Evolutionary conservation across 306 rosid genomes (phyloP), one percentile per base, ranked within the genome.

Genomic region (Cercis canadensis): DNA sequence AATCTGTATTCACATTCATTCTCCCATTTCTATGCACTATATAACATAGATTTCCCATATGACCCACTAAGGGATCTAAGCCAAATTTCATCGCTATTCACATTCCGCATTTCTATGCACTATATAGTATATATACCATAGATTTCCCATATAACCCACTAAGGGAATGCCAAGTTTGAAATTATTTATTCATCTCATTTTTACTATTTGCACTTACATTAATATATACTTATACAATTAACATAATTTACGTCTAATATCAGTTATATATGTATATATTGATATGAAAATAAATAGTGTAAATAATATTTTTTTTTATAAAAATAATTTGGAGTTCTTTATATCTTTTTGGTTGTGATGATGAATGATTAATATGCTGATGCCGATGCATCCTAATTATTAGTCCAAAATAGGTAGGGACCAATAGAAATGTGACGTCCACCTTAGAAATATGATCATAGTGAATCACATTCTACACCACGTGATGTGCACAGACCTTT

Each of bases 401-500:
- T 0, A 11, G 50, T 24, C 68, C 40, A 57, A 5, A 57, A n/a
- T 69, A 24, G 65, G 65, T 59, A 71, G 72, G 81, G 62, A 75
- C 76, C 71, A 61, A 69, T 53, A 12, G 45, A 65, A 74, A 31
- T 37, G 62, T 18, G 78, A 57, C 69, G 58, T 70, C 56, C 72
- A 67, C 43, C 55, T 13, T 37, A 61, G 64, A 58, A 45, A 63
- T 1, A 59, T n/a, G 21, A 55, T 55, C 11, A 24, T 19, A 72
- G 73, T 64, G 41, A 43, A 61, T 45, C 76, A 55, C 62, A 37
- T 61, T 68, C 72, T 72, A 69, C 36, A 67, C 43, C 91, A 87
- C 86, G 92, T 84, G 87, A 87, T 40, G 54, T 5, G 34, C 59
- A 74, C 57, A 78, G 29, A 66, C 76, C 18, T 51, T 53, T 82